Base-by-base conservation (phyloP, 2,329 filamentous ascomycete genomes). In the Tolypocladium tundrense region DNA sequence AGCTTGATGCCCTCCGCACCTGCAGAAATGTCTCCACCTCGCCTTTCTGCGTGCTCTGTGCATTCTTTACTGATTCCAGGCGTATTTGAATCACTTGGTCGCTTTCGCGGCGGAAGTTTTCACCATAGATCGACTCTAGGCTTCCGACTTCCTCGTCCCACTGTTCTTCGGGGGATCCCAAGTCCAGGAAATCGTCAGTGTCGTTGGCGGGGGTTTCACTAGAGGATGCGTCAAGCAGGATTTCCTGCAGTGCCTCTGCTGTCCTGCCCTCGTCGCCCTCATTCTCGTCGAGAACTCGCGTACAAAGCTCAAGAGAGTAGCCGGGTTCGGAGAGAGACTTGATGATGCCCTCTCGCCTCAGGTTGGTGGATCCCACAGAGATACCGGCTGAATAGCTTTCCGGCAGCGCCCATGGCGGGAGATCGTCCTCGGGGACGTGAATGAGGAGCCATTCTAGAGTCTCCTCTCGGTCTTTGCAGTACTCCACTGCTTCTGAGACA, bases 381-480 rank as follows among this genome's bases (percentile, higher is more conserved):
- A 97, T 87, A 27, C 94, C 94, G 35, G 92, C 93, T 13, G 89
- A 86, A 70, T 99, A 99, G 60, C 87, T 89, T 72, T 95, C 92
- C 0, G 94, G 94, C 48, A 99, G 76, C 65, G 90, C 90, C 91
- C 93, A 97, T 8, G 83, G 79, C 1, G 94, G 94, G n/a, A 97
- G 76, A 67, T 97, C 94, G 69, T 99, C 94, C 69, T 99, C 94
- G 1, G 94, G 94, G 2, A 99, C 91, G 72, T 99, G 93, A 55
- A 97, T 92, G 54, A 99, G 81, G 19, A 99, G 80, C 94, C 94
- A 99, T 70, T 97, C 93, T 2, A 99, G 79, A 19, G 91, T 87
- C 73, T 99, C 94, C 69, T 97, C 92, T 37, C 88, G 82, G 69
- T 96, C 91, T 71, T 93, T 95, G 75, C 92, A 97, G 66, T 92